These are phyloP conservation scores for Rhododendron simsii DNA, from an alignment of 148 eudicot species.

Conservation along the genomic window DNA sequence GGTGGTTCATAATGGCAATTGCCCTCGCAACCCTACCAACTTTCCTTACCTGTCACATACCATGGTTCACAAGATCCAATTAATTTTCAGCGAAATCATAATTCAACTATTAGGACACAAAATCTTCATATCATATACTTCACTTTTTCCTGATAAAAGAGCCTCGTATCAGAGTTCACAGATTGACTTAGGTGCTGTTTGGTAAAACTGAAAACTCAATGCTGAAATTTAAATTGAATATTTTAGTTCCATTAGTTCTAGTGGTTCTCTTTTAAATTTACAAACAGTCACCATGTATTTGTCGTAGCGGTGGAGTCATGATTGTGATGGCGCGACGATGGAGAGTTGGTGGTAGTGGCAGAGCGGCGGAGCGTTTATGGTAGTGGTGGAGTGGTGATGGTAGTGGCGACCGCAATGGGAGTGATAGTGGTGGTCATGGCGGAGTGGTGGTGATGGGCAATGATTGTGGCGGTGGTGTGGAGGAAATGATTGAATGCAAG, in stretches of 20 bases:
- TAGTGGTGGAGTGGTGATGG: too few relatives aligned
- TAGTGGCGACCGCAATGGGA: too few relatives aligned
- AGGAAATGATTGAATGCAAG: not conserved
- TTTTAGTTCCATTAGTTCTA: too few relatives aligned
- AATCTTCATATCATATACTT: not conserved
- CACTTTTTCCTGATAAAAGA: not conserved
- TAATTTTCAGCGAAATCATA: not conserved
- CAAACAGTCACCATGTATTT: not conserved
- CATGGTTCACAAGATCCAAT: constrained; percentile 3
- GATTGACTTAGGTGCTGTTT: not conserved
- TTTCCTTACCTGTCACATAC: constrained; percentile 63
- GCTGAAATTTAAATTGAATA: too few relatives aligned
- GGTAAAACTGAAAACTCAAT: too few relatives aligned
- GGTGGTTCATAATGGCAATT: constrained; percentile 94
- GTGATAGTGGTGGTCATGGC: not conserved
- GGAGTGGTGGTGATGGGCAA: not conserved
- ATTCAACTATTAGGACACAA: not conserved
- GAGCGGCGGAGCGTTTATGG: not conserved
- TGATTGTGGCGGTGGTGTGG: not conserved
- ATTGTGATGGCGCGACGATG: not conserved
- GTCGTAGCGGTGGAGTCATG: not conserved
- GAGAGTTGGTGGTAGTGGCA: not conserved
- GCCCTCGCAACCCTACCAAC: constrained; percentile 97
- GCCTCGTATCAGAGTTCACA: not conserved
- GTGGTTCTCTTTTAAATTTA: too few relatives aligned